Conservation (phyloP, 2,329 filamentous ascomycete species). For the Huntiella decipiens region DNA sequence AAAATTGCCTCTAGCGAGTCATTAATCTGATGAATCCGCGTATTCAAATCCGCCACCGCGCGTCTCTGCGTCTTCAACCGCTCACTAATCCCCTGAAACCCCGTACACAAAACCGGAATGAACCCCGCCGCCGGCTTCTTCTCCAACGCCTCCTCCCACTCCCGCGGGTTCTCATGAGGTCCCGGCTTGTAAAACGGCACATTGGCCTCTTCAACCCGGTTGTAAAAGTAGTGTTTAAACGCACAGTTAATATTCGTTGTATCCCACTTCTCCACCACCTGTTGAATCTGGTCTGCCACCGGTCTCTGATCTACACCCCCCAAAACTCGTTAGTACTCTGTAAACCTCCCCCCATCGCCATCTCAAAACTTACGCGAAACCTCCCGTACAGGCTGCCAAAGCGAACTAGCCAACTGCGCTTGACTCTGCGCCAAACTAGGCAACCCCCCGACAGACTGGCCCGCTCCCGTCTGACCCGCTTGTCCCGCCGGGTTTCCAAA, state of each 20-base stretch:
- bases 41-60: slow-evolving; percentile 50
- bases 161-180: slow-evolving; percentile 50
- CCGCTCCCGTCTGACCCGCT: slow-evolving; percentile 15
- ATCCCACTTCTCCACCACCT: slow-evolving; percentile 57
- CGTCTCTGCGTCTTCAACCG: slow-evolving; percentile 54
- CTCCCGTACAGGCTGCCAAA: slow-evolving; percentile 34
- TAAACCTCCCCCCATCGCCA: neutral
- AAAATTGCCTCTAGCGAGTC: slow-evolving; percentile 52
- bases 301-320: slow-evolving; percentile 39
- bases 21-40: slow-evolving; percentile 62
- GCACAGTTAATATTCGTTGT: slow-evolving; percentile 47
- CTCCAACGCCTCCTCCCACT: slow-evolving; percentile 69
- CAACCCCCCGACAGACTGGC: slow-evolving; percentile 24
- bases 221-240: slow-evolving; percentile 77
- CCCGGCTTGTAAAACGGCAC: slow-evolving; percentile 60
- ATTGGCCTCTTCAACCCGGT: slow-evolving; percentile 54
- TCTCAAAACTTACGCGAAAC: slow-evolving; percentile 24
- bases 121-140: slow-evolving; percentile 60
- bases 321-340: no score
- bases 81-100: slow-evolving; percentile 52
- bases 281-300: slow-evolving; percentile 53
- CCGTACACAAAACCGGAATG: slow-evolving; percentile 57
- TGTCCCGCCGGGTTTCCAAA: slow-evolving; percentile 5
- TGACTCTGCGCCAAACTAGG: slow-evolving; percentile 25
- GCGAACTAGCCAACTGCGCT: slow-evolving; percentile 28